Conservation (phyloP, 768 basidiomycete species). For the Collybiopsis confluens region DNA sequence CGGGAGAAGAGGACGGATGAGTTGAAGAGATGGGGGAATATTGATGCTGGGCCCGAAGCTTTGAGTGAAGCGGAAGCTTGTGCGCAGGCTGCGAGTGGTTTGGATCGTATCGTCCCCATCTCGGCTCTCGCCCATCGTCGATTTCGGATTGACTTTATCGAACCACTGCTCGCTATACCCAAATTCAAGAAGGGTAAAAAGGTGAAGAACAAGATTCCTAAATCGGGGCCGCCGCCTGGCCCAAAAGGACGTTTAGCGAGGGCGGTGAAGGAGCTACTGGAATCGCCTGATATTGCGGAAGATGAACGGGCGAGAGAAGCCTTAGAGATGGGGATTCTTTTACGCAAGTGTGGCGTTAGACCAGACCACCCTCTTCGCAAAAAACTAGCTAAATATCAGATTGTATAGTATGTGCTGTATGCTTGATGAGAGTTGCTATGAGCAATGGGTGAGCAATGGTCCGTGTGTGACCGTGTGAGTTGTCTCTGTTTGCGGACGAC, state of each 20-base stretch:
- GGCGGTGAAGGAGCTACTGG: slow-evolving; percentile 61
- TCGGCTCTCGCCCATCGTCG: slow-evolving; percentile 62
- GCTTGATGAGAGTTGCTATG: background rate
- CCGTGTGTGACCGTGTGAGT: background rate
- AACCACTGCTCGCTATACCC: slow-evolving; percentile 64
- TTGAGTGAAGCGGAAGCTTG: slow-evolving; percentile 59
- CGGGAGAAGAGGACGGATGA: slow-evolving; percentile 59
- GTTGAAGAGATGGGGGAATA: slow-evolving; percentile 68
- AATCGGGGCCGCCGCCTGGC: slow-evolving; percentile 32
- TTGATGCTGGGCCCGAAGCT: slow-evolving; percentile 45
- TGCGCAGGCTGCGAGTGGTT: slow-evolving; percentile 69
- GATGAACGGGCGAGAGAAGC: slow-evolving; percentile 45
- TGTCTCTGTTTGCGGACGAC: background rate
- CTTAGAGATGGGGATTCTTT: slow-evolving; percentile 43
- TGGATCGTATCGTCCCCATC: slow-evolving; percentile 63
- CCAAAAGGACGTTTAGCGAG: slow-evolving; percentile 69
- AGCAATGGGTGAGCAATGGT: too few relatives aligned
- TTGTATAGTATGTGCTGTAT: slow-evolving; percentile 12
- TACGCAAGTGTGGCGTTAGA: slow-evolving; percentile 54
- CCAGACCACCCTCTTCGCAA: slow-evolving; percentile 66
- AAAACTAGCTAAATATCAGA: slow-evolving; percentile 56
- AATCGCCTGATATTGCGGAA: slow-evolving; percentile 42
- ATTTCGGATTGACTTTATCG: slow-evolving; percentile 70
- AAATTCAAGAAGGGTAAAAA: slow-evolving; percentile 57
- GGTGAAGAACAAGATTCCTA: slow-evolving; percentile 46